phyloP scores from a whole-genome alignment of 768 basidiomycete genomes.

The Tricholoma flavovirens region DNA sequence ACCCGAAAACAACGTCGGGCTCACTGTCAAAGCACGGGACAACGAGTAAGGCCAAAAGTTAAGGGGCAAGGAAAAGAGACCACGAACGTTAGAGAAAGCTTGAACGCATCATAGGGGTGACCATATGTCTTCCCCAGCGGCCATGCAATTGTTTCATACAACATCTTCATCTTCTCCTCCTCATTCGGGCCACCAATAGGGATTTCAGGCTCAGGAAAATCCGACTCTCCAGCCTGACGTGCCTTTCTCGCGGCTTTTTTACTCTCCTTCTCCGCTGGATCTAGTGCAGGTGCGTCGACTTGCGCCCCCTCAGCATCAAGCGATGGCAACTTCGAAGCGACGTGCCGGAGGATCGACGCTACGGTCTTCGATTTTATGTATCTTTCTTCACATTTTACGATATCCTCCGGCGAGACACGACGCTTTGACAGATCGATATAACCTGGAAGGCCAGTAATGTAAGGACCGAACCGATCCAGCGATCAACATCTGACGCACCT shows the following conservation, averaged over 20 bases:
- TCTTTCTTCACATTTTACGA: conserved; percentile 97
- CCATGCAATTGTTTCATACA: conserved; percentile 93
- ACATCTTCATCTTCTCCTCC: conserved; percentile 72
- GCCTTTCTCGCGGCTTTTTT: conserved; percentile 44
- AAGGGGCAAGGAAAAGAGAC: neutral
- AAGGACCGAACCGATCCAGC: neutral
- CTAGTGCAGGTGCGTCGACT: conserved; percentile 18
- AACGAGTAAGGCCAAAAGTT: conserved; percentile 3
- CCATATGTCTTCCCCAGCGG: conserved; percentile 89
- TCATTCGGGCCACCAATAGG: conserved; percentile 47
- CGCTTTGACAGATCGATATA: conserved; percentile 99
- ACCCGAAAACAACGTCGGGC: conserved; percentile 71
- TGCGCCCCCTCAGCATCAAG: conserved; percentile 30
- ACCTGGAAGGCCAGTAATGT: conserved; percentile 41
- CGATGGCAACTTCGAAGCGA: conserved; percentile 74
- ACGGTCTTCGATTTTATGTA: conserved; percentile 98
- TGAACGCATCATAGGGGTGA: conserved; percentile 97
- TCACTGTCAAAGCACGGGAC: conserved; percentile 22
- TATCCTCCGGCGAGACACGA: conserved; percentile 96
- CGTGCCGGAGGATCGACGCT: conserved; percentile 87
- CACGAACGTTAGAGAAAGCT: conserved; percentile 86
- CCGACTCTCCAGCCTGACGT: conserved; percentile 42
- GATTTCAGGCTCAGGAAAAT: conserved; percentile 34
- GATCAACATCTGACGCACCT: conserved; percentile 43
- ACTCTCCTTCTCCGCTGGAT: conserved; percentile 40